Percentiles rank a stretch among this genome's conserved stretches.
These are phyloP conservation scores for Colletotrichum endophyticum DNA, from an alignment of 2,329 filamentous ascomycete genomes.

Conservation along the genomic window DNA sequence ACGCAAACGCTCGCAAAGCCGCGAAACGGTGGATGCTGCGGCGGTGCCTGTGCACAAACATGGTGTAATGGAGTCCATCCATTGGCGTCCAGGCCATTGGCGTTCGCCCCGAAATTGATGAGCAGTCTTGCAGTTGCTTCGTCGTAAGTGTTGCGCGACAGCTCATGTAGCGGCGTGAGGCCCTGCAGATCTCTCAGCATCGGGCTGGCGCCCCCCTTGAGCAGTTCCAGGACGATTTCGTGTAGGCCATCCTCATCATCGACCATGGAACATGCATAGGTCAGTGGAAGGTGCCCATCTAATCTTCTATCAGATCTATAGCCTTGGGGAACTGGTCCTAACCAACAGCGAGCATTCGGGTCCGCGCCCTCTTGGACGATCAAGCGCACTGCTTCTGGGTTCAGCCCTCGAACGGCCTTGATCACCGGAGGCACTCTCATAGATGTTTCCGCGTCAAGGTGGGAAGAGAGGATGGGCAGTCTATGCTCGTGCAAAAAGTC, in stretches of 20 bases:
- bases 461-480: not conserved
- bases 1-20: not conserved
- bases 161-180: not conserved
- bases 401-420: not conserved
- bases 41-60: not conserved
- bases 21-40: not conserved
- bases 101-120: constrained; percentile 16
- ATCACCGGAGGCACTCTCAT: not conserved
- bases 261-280: not conserved
- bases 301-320: not conserved
- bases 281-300: not conserved
- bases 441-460: not conserved
- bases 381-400: not conserved
- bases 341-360: not conserved
- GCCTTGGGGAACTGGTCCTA: not conserved
- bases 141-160: not conserved
- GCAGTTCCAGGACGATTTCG: not conserved
- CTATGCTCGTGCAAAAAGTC: not conserved
- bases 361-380: not conserved
- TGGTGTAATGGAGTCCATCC: not conserved
- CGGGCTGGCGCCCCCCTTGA: not conserved
- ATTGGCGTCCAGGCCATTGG: not conserved
- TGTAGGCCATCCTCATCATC: not conserved
- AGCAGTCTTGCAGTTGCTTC: constrained; percentile 2
- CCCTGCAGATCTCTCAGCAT: not conserved